These are phyloP conservation scores for Colletotrichum sublineola DNA, from an alignment of 2,329 filamentous ascomycete species.

Conservation along the genomic window DNA sequence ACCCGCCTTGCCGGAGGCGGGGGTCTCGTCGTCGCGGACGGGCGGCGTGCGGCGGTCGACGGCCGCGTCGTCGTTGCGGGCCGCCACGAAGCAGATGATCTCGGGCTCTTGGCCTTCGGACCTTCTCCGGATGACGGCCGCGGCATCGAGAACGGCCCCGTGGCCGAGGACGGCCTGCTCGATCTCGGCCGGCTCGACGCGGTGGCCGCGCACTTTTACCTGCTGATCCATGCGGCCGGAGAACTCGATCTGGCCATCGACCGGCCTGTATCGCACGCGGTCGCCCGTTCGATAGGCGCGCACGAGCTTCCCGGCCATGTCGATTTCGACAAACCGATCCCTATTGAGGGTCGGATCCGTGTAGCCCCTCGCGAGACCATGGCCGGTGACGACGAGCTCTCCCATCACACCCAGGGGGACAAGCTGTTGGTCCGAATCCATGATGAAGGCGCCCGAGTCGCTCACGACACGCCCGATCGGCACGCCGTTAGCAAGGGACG, in stretches of 20 bases:
- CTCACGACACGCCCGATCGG: slow-evolving; percentile 5
- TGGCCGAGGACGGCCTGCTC: slow-evolving; percentile 14
- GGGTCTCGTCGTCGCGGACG: not conserved
- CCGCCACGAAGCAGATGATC: slow-evolving; percentile 1
- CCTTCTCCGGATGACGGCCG: not conserved
- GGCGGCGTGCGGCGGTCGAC: not conserved
- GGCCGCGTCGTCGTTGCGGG: not conserved
- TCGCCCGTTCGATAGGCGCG: slow-evolving; percentile 48
- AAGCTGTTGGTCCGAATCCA: slow-evolving; percentile 3
- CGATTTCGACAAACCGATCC: slow-evolving; percentile 42
- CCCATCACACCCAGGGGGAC: slow-evolving; percentile 8
- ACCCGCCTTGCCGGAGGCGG: not conserved
- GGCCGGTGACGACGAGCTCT: slow-evolving; percentile 14
- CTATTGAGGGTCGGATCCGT: slow-evolving; percentile 34
- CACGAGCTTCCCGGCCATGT: slow-evolving; percentile 11
- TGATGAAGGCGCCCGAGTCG: slow-evolving; percentile 9
- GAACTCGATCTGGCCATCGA: slow-evolving; percentile 43
- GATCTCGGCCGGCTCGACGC: slow-evolving; percentile 10
- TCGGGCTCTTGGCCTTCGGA: not conserved
- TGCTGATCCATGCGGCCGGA: slow-evolving; percentile 11
- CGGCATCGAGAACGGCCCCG: slow-evolving; percentile 1
- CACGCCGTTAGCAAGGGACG: not conserved
- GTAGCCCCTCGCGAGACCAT: slow-evolving; percentile 13
- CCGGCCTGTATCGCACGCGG: slow-evolving; percentile 6
- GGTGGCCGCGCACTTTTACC: slow-evolving; percentile 12